phyloP scores from a whole-genome alignment of 2,329 filamentous ascomycete genomes.

The Aspergillus novoparasiticus region DNA sequence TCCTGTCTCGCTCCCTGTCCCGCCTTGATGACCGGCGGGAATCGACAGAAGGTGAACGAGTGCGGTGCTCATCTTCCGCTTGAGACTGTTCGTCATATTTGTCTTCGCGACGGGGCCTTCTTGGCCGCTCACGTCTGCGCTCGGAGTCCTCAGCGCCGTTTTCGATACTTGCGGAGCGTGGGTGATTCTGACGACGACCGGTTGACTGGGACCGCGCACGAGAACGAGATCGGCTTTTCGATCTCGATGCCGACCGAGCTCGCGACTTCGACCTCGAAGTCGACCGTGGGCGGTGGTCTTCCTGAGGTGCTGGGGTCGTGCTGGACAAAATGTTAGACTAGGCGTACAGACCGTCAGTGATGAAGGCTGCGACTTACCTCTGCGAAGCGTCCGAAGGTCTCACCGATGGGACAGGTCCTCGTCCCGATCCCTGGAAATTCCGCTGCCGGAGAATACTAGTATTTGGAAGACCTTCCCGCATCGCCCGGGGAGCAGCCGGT shows the following conservation, averaged over 20 bases:
- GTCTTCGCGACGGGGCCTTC: constrained; percentile 37
- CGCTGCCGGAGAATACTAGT: constrained; percentile 70
- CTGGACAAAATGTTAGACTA: constrained; percentile 22
- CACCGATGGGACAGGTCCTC: constrained; percentile 25
- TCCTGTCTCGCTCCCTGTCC: constrained; percentile 51
- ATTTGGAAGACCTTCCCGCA: constrained; percentile 86
- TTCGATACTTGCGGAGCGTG: constrained; percentile 51
- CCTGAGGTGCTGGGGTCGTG: constrained; percentile 39
- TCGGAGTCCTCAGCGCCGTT: constrained; percentile 40
- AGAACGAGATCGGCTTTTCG: constrained; percentile 37
- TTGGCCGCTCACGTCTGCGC: constrained; percentile 26
- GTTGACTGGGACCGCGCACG: constrained; percentile 45
- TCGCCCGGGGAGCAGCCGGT: constrained; percentile 90
- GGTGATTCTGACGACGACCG: constrained; percentile 54
- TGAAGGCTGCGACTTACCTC: constrained; percentile 29
- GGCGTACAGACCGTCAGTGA: neutral
- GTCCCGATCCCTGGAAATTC: constrained; percentile 47
- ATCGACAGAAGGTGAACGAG: constrained; percentile 67
- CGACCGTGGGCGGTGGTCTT: constrained; percentile 29
- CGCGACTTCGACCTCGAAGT: constrained; percentile 31
- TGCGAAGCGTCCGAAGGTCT: constrained; percentile 26
- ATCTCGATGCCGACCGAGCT: constrained; percentile 32
- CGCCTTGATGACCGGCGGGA: constrained; percentile 61
- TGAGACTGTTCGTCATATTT: constrained; percentile 48
- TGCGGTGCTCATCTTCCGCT: constrained; percentile 53